phyloP scores from a whole-genome alignment of 495 filamentous ascomycete species.

The Alectoria sarmentosa region DNA sequence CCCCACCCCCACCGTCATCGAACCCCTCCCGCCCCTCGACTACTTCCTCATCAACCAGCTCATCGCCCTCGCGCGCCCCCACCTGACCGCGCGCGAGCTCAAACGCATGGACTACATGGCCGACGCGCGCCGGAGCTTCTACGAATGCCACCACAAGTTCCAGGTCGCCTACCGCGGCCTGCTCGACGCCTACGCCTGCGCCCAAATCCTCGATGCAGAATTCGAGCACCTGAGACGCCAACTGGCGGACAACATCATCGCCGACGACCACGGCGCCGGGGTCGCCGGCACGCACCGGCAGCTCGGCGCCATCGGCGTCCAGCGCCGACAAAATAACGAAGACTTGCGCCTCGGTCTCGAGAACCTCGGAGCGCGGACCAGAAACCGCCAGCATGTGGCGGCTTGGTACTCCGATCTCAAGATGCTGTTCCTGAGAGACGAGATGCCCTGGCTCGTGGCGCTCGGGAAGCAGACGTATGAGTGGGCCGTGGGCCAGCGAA shows the following conservation, averaged over 20 bases:
- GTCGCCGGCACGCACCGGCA: no score
- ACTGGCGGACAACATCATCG: neutral
- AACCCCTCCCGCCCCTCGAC: conserved; percentile 13
- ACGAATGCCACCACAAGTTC: conserved; percentile 8
- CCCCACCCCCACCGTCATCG: neutral
- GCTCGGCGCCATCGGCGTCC: neutral
- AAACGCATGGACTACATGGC: conserved; percentile 12
- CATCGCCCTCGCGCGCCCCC: conserved; percentile 2
- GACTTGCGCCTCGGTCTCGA: neutral
- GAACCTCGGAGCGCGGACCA: neutral
- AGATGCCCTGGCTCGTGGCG: neutral
- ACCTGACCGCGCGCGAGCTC: conserved; percentile 4
- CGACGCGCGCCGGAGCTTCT: conserved; percentile 7
- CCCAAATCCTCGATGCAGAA: neutral
- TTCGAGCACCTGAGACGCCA: neutral
- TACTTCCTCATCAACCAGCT: conserved; percentile 7
- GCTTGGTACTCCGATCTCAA: neutral
- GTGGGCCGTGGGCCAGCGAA: neutral
- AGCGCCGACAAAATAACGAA: neutral
- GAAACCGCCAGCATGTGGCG: neutral
- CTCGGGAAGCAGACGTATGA: neutral
- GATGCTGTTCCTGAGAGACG: neutral
- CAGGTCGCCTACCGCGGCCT: conserved; percentile 4
- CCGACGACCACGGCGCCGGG: neutral
- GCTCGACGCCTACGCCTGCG: neutral